Evolutionary conservation across 176 grass and related monocot genomes (phyloP), one percentile per base, ranked within the genome.

Genomic region (Bothriochloa decipiens): DNA sequence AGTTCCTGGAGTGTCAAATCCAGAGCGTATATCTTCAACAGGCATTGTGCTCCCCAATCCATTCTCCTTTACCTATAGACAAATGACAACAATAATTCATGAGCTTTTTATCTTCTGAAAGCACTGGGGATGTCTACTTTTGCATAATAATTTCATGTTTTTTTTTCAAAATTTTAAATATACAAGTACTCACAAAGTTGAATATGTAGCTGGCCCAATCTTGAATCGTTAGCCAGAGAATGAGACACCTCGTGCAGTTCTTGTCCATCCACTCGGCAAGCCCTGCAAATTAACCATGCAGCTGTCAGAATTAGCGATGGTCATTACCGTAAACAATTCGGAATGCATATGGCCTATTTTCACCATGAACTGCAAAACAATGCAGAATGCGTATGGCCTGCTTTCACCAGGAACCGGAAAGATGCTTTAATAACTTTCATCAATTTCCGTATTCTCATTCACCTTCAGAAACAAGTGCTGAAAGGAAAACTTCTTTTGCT

Each of bases 201-300:
- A 70, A 40, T 41, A 70, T 41, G 37, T 41, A 41, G 20, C 17
- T 23, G 9, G 68, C 68, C 18, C 68, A 41, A 70, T 70, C 36
- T 41, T 70, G 36, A 41, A 70, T 70, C 4, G 35, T 70, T 41
- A 39, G 36, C 68, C 68, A 70, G 68, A 70, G 37, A 70, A 70
- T 70, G 18, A 70, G 68, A 70, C 68, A 70, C 87, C 83, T 93
- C 71, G 64, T 90, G 58, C 80, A 79, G 62, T 40, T 70, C 65
- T 75, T 86, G 68, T 93, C 91, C 85, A 88, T 93, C 91, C 91
- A 93, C 61, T 93, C 85, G 0, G 82, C 91, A 83, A 40, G 88
- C 47, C 88, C 88, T 90, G 70, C 23, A 45, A 83, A 37, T 70
- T 64, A 33, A 26, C 12, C 81, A 84, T 49, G 36, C 37, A 71